These are phyloP conservation scores for Russula vinacea DNA, from an alignment of 768 basidiomycete species.

Conservation along the genomic window DNA sequence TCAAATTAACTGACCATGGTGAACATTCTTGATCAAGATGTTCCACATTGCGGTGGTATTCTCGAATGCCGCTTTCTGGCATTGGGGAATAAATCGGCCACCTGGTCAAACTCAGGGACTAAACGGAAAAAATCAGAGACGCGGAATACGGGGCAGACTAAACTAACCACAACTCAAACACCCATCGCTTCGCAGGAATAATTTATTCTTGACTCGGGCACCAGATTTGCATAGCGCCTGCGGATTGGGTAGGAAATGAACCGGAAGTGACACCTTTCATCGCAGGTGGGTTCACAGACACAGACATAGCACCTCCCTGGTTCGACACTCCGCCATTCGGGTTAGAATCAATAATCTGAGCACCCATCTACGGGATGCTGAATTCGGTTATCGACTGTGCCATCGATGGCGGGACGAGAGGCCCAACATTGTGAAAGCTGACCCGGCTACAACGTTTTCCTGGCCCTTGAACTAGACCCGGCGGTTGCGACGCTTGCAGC, in stretches of 20 bases:
- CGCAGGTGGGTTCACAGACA: conserved; percentile 4
- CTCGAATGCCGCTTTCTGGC: conserved; percentile 12
- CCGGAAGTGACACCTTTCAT: background rate
- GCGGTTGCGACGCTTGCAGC: too few relatives aligned
- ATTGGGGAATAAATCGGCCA: background rate
- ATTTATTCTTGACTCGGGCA: conserved; percentile 1
- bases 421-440: conserved; percentile 5
- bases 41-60: conserved; percentile 24
- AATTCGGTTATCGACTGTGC: conserved; percentile 13
- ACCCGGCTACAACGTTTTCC: conserved; percentile 1
- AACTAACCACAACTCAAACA: conserved; percentile 9
- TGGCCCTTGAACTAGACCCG: conserved; percentile 5
- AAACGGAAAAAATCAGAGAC: background rate
- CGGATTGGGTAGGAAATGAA: background rate
- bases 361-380: conserved; percentile 5
- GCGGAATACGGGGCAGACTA: background rate
- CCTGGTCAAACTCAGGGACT: background rate
- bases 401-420: conserved; percentile 4
- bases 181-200: conserved; percentile 5
- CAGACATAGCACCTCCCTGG: conserved; percentile 16
- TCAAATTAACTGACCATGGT: conserved; percentile 10
- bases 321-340: conserved; percentile 4
- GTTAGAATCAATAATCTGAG: background rate
- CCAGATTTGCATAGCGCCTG: background rate
- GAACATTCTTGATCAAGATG: conserved; percentile 21